These are phyloP conservation scores for Globisporangium echinulatum DNA, from an alignment of 352 stramenopile species.

Conservation along the genomic window DNA sequence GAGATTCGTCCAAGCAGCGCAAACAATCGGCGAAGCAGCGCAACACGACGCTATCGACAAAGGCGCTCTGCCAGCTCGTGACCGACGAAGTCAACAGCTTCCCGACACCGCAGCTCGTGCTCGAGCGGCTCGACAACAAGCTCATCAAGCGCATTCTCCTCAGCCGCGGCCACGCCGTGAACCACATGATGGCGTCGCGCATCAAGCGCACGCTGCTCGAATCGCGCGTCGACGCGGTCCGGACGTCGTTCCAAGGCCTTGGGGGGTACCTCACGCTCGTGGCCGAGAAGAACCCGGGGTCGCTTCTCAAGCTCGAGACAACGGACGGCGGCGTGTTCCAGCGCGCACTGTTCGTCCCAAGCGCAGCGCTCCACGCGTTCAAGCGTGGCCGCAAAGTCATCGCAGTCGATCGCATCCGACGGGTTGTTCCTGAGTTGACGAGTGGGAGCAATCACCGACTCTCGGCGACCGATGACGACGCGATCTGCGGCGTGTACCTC, in stretches of 20 bases:
- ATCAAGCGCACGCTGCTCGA: conserved; percentile 71
- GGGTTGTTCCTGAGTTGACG: conserved; percentile 7
- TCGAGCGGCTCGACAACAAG: conserved; percentile 71
- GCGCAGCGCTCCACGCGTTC: conserved; percentile 43
- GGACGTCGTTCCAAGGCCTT: conserved; percentile 62
- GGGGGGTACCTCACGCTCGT: conserved; percentile 55
- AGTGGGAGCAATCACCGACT: conserved; percentile 16
- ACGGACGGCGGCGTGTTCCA: conserved; percentile 46
- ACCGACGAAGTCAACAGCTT: conserved; percentile 61
- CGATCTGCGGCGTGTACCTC: conserved; percentile 65
- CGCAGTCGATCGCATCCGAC: conserved; percentile 42
- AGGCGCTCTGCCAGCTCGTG: conserved; percentile 67
- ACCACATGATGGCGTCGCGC: conserved; percentile 82
- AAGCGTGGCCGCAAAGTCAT: conserved; percentile 56
- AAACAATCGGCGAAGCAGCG: conserved; percentile 30
- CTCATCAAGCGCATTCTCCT: conserved; percentile 66
- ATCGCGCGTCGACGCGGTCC: conserved; percentile 44
- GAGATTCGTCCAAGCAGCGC: too few relatives aligned
- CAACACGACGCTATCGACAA: conserved; percentile 80
- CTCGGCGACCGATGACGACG: conserved; percentile 46
- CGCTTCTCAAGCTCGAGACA: conserved; percentile 45
- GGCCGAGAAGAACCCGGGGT: conserved; percentile 60
- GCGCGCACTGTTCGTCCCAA: conserved; percentile 57
- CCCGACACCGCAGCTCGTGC: conserved; percentile 44
- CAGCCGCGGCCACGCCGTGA: conserved; percentile 63